Evolutionary conservation across 2,329 filamentous ascomycete species (phyloP).

Genomic region (Penicillium janthinellum): DNA sequence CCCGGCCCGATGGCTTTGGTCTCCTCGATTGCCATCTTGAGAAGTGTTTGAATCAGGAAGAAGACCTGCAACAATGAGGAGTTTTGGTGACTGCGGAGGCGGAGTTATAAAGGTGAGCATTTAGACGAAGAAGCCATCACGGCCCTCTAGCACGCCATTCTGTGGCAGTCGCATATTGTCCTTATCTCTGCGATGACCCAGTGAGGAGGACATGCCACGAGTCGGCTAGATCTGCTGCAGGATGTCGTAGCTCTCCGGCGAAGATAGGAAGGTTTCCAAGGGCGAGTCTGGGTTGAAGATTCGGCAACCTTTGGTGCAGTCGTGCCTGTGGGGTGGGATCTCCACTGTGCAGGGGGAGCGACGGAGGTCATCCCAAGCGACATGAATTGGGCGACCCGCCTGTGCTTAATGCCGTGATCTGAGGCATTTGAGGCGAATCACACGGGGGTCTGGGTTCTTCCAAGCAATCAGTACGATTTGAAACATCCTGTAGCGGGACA

Average conservation of each 20-base stretch:
- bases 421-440: not conserved
- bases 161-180: conserved; percentile 14
- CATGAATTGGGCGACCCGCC: not conserved
- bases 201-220: not conserved
- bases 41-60: not conserved
- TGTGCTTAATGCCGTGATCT: conserved; percentile 1
- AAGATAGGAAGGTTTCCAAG: not conserved
- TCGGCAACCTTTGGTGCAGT: not conserved
- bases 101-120: conserved; percentile 18
- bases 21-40: conserved; percentile 24
- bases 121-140: conserved; percentile 7
- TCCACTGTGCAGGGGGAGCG: not conserved
- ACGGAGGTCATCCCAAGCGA: not conserved
- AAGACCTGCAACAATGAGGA: not conserved
- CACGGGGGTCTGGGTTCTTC: not conserved
- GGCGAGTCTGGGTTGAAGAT: not conserved
- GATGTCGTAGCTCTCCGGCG: not conserved
- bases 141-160: conserved; percentile 30
- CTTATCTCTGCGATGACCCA: not conserved
- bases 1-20: conserved; percentile 6
- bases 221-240: not conserved
- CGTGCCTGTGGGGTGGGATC: conserved; percentile 3
- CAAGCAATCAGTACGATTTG: not conserved
- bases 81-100: not conserved
- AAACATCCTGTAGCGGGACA: not conserved